A percentile compares a stretch with the other conserved stretches of the same genome.
phyloP scores from a whole-genome alignment of 2,329 filamentous ascomycete species.

The Truncatella angustata region DNA sequence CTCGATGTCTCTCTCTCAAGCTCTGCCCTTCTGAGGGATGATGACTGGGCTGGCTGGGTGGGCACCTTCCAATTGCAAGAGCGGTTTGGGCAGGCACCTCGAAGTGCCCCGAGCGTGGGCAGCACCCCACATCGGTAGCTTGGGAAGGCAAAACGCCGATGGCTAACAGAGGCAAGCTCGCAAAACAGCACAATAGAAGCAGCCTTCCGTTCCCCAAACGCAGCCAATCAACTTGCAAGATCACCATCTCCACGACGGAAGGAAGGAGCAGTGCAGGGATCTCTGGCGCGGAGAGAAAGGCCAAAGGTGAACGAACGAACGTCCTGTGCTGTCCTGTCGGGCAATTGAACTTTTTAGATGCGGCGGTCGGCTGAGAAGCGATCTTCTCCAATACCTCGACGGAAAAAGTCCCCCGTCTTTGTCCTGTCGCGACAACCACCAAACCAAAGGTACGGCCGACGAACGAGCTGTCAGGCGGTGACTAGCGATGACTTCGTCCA shows the following conservation, averaged over 20 bases:
- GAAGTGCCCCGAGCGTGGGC: background rate
- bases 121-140: background rate
- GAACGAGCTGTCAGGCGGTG: slow-evolving; percentile 52
- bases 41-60: too few relatives aligned
- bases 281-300: slow-evolving; percentile 4
- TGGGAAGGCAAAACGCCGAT: slow-evolving; percentile 4
- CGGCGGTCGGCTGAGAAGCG: slow-evolving; percentile 8
- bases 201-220: too few relatives aligned
- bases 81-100: background rate
- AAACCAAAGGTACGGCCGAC: slow-evolving; percentile 32
- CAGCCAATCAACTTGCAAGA: background rate
- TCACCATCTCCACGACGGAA: background rate
- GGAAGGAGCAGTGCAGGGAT: slow-evolving; percentile 5
- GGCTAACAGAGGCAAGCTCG: too few relatives aligned
- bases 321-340: background rate
- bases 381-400: background rate
- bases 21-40: too few relatives aligned
- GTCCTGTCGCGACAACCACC: slow-evolving; percentile 4
- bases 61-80: too few relatives aligned
- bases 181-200: background rate
- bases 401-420: background rate
- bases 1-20: too few relatives aligned
- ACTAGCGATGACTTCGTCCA: slow-evolving; percentile 63
- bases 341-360: slow-evolving; percentile 8
- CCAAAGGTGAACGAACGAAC: too few relatives aligned